Evolutionary conservation across 495 filamentous ascomycete genomes (phyloP).

Genomic region (Tuber magnatum): DNA sequence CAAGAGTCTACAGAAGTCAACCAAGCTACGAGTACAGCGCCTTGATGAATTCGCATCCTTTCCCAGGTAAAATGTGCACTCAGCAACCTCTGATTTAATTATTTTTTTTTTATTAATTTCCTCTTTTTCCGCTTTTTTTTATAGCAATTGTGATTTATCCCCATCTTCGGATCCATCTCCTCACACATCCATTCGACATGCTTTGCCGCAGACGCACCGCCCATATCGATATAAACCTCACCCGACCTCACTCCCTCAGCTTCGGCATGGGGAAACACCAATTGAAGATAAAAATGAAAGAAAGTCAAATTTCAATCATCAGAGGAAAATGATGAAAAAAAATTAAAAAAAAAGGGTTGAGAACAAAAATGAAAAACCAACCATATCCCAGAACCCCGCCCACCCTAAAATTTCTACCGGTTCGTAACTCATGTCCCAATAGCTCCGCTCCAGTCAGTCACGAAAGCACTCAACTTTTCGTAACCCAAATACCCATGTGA

Average conservation of each 20-base stretch:
- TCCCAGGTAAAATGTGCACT: background rate
- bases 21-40: background rate
- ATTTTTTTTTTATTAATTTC: conserved; percentile 5
- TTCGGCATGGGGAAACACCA: background rate
- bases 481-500: background rate
- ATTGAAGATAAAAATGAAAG: conserved; percentile 2
- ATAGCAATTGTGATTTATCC: background rate
- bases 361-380: background rate
- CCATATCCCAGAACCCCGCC: background rate
- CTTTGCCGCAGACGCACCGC: background rate
- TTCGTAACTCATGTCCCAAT: background rate
- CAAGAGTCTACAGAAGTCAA: background rate
- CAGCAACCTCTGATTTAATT: background rate
- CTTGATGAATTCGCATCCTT: background rate
- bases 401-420: background rate
- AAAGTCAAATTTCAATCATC: conserved; percentile 1
- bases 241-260: background rate
- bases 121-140: background rate
- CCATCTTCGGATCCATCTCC: background rate
- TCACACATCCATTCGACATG: background rate
- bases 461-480: background rate
- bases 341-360: background rate
- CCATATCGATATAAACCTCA: background rate
- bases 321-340: background rate
- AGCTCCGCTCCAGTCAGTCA: background rate